Conservation (phyloP, 768 basidiomycete genomes). For the Macrolepiota albuminosa region DNA sequence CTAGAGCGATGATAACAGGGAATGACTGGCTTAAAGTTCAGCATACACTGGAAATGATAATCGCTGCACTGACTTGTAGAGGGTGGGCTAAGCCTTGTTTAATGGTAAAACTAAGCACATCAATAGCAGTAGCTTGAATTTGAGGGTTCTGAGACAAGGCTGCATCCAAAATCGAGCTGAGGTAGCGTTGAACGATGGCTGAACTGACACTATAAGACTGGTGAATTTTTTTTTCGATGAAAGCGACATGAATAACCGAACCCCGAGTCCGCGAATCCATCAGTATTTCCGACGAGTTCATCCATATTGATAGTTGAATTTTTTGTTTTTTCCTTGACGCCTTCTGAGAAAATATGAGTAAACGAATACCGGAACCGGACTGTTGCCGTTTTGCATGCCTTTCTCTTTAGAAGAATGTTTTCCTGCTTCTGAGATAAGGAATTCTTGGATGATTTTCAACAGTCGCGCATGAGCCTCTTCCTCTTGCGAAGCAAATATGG, state of each 20-base stretch:
- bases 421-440: conserved; percentile 75
- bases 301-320: conserved; percentile 74
- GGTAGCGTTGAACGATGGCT: conserved; percentile 90
- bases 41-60: background rate
- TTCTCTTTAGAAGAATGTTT: conserved; percentile 75
- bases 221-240: background rate
- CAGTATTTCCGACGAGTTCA: conserved; percentile 91
- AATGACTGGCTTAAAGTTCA: conserved; percentile 56
- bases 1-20: conserved; percentile 89
- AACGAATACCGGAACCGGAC: background rate
- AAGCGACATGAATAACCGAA: conserved; percentile 29
- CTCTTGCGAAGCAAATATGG: conserved; percentile 72
- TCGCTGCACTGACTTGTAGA: conserved; percentile 54
- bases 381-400: conserved; percentile 29
- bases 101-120: conserved; percentile 89
- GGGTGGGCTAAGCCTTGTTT: conserved; percentile 96
- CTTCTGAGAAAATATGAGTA: conserved; percentile 25
- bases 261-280: conserved; percentile 97
- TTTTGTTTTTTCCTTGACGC: conserved; percentile 39
- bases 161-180: conserved; percentile 75
- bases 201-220: conserved; percentile 72
- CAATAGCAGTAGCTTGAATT: conserved; percentile 81
- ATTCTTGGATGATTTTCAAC: conserved; percentile 88
- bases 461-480: conserved; percentile 70
- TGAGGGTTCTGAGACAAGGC: conserved; percentile 65